Evolutionary conservation across 2,329 filamentous ascomycete genomes (phyloP), one percentile per base, ranked within the genome.

Genomic region (Exophiala lecanii-corni): DNA sequence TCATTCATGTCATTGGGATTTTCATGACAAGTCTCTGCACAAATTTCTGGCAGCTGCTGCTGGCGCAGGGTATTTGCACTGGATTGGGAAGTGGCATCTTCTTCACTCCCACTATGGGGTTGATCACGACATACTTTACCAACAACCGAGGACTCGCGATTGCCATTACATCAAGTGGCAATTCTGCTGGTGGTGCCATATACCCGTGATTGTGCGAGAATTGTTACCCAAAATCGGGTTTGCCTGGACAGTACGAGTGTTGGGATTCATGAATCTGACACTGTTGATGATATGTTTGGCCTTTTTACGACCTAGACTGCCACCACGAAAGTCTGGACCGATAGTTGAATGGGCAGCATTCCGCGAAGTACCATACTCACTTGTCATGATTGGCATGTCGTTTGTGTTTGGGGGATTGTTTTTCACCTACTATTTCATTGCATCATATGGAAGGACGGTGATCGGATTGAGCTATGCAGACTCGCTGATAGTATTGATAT

Each of bases 221-320:
- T 61, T 84, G 9, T 62, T 82, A 2, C 76, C 79, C 0, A 67
- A 65, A 13, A 63, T 84, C 3, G 81, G 81, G 0, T 84, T 82
- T 55, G 68, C 69, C 0, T 84, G 80, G 79, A 81, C 81, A 0
- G 71, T 82, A n/a, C 68, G 81, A 0, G 70, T 74, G 0, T 69
- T 82, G 49, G 81, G 75, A 0, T 73, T 85, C 39, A 70, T 84
- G 21, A 76, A 78, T 18, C 51, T 82, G 2, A 70, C 63, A 0
- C 66, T 69, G 0, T 54, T 68, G 3, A 58, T 68, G 1, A 60
- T 63, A 2, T 39, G 42, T 12, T 13, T 47, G 18, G 43, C 72
- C 7, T 66, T 74, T 23, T 62, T 73, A n/a, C 68, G 66, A 45
- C 69, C 74, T 15, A 66, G 74, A 6, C 55, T 78, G 9, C 69